phyloP scores from a whole-genome alignment of 371 early-diverging fungal species.

The Lichtheimia hyalospora region DNA sequence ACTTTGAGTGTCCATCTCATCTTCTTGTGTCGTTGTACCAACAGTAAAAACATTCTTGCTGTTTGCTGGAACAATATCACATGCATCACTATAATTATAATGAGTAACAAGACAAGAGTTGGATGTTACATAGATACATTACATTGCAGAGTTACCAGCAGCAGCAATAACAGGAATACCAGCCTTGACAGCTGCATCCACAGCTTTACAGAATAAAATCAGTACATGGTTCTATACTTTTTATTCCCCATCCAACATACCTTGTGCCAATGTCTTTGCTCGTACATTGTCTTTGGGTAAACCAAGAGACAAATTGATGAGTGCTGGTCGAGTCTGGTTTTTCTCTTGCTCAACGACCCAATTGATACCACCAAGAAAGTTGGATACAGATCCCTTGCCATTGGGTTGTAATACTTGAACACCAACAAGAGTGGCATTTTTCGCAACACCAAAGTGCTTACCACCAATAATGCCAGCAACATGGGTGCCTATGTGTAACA shows the following conservation, averaged over 20 bases:
- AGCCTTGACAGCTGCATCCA: conserved; percentile 43
- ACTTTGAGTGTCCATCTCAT: conserved; percentile 46
- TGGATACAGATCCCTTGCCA: conserved; percentile 67
- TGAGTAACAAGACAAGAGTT: not conserved
- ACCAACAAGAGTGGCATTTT: conserved; percentile 77
- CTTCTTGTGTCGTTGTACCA: conserved; percentile 57
- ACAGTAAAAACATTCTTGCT: conserved; percentile 64
- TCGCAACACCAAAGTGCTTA: conserved; percentile 82
- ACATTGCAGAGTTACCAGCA: conserved; percentile 66
- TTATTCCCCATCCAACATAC: not conserved
- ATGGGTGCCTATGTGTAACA: conserved; percentile 50
- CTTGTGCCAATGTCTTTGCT: conserved; percentile 20
- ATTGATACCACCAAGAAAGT: conserved; percentile 73
- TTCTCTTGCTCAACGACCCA: conserved; percentile 54
- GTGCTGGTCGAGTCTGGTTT: conserved; percentile 25
- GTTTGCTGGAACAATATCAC: conserved; percentile 67
- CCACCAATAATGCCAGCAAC: conserved; percentile 81
- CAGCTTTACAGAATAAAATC: conserved; percentile 21
- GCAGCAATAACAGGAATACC: conserved; percentile 70
- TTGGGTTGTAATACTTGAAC: conserved; percentile 78
- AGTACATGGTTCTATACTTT: not conserved
- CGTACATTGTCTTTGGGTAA: conserved; percentile 13
- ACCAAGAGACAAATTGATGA: conserved; percentile 67
- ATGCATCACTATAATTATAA: conserved; percentile 48
- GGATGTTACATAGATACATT: not conserved